Evolutionary conservation across 306 rosid species (phyloP), one percentile per base, ranked within the genome.

Genomic region (Casuarina equisetifolia): DNA sequence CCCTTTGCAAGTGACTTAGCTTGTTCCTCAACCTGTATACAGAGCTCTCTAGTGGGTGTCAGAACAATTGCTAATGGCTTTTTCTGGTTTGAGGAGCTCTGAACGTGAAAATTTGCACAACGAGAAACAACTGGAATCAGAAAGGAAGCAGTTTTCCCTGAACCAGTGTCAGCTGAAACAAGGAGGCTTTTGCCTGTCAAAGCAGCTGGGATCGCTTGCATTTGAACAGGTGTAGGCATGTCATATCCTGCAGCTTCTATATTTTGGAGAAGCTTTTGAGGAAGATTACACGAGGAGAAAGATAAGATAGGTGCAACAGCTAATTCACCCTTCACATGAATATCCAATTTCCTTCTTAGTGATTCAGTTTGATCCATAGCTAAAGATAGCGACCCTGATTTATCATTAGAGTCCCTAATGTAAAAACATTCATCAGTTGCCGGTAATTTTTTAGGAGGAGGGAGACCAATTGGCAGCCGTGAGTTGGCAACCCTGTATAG

Each of bases 141-240:
- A 85, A 87, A 90, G 6, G 97, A 93, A 73, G 91, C 88, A 19
- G 96, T 86, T 87, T 91, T 93, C 58, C 97, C 97, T 2, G 96
- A 93, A 54, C 97, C 96, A 0, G 96, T 93, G 72, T 84, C 86
- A 0, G 96, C 97, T 45, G 93, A 88, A 74, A 93, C 91, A 64
- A 93, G 91, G 86, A 89, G 81, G 86, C 77, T 90, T 85, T 85
- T 93, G 16, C 96, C 89, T 38, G 4, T 45, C 87, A 83, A 84
- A 75, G 96, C 90, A 79, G 90, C 88, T 42, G 97, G 97, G 19
- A 93, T 89, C 76, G 96, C 92, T 86, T 93, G 97, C 97, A 90
- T 93, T 84, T 93, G 97, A 36, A 93, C 92, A 81, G 97, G 88
- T 7, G 96, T 90, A 67, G 96, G 97, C 89, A 89, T 72, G 66